Base-by-base conservation (phyloP, 1,284 basidiomycete genomes). In the Sporisorium graminicola region DNA sequence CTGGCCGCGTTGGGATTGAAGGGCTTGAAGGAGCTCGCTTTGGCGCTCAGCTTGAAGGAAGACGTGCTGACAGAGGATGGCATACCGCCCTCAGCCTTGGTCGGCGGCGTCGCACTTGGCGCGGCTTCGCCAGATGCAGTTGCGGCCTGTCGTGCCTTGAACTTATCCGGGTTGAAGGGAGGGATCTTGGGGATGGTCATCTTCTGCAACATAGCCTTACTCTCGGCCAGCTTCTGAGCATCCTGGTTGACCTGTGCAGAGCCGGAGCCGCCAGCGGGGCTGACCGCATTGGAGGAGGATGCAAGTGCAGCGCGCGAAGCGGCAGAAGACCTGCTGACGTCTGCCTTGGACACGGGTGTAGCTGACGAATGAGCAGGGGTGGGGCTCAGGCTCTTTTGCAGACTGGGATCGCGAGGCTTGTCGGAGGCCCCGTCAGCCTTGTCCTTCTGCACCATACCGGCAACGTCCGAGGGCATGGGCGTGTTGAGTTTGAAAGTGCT, bases 401-500 rank as follows among this genome's bases (percentile, higher is more conserved):
- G 66, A 53, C 60, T 74, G 7, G 80, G 78, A 54, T 82, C 78
- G 22, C 80, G 65, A 20, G 80, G 80, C 71, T 79, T 84, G 64
- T 78, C 78, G 35, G 75, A 76, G 14, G 74, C 58, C 33, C 74
- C 71, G 29, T 73, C 63, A 10, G 74, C 70, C 35, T 82, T 80
- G 53, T 79, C 77, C 60, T 75, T 74, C 47, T 73, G 67, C 56
- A 68, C 67, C 63, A 74, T 94, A 5, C 92, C 90, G n/a, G 97
- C 91, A 58, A 98, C 90, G 86, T 98, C 96, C 51, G 94, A 92
- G 13, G 94, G 95, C 76, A 98, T 93, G 9, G 94, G 93, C 83
- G 94, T 92, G 84, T 95, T 95, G 58, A 97, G 90, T 93, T 96
- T 97, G 91, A 99, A 99, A 75, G 87, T 92, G 85, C 93, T 90